These are phyloP conservation scores for Saccharomycopsis sp. DNA, from an alignment of 805 yeast species.

Conservation along the genomic window DNA sequence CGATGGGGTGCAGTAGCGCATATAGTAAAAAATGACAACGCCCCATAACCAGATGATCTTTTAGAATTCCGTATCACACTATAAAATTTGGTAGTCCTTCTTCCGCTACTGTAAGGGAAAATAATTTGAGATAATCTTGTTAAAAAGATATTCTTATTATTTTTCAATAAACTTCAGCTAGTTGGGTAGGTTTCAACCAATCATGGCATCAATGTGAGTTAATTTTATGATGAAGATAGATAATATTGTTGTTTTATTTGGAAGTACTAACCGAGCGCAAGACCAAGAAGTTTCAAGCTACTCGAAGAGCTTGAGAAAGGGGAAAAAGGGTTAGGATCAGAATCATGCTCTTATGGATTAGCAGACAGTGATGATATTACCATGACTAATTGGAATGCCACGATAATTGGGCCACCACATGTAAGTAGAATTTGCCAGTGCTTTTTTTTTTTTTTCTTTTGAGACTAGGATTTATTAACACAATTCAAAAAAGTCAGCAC, in stretches of 20 bases:
- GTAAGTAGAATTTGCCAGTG: constrained; percentile 14
- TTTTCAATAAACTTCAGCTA: no score
- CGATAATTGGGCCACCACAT: constrained; percentile 96
- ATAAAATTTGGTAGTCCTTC: no score
- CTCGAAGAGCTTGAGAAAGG: constrained; percentile 97
- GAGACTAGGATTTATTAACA: not conserved
- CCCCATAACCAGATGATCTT: no score
- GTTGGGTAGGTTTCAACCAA: no score
- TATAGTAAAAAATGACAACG: no score
- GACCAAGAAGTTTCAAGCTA: constrained; percentile 91
- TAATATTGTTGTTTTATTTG: not conserved
- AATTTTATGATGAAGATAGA: not conserved
- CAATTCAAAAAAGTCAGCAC: constrained; percentile 41
- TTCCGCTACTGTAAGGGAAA: no score
- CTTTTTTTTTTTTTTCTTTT: not conserved
- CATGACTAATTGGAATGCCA: constrained; percentile 96
- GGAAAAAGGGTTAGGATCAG: constrained; percentile 95
- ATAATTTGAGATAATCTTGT: no score
- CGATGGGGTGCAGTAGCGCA: no score
- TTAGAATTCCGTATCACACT: no score
- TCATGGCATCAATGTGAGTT: constrained; percentile 2
- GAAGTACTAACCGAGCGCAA: constrained; percentile 23
- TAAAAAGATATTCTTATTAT: no score
- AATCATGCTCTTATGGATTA: constrained; percentile 92
- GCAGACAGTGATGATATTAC: constrained; percentile 85